Evolutionary conservation across 768 basidiomycete species (phyloP).

Genomic region (Aureoboletus auriporus): DNA sequence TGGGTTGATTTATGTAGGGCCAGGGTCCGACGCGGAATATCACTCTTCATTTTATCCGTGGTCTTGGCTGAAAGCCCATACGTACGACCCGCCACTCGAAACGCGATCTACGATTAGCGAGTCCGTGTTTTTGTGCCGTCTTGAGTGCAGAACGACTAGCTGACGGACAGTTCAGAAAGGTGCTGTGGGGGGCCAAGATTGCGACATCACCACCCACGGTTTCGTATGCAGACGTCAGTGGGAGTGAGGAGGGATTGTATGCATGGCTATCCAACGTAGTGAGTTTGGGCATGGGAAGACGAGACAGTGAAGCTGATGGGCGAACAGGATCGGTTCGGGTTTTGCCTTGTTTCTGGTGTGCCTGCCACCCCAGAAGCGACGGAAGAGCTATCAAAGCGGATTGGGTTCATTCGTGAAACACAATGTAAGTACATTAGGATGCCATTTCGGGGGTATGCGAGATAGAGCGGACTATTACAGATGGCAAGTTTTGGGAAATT

Average conservation of each 20-base stretch:
- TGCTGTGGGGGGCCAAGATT: conserved; percentile 81
- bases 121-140: conserved; percentile 34
- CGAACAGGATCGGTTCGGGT: conserved; percentile 78
- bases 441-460: not conserved
- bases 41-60: conserved; percentile 88
- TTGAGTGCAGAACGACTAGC: not conserved
- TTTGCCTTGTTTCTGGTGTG: conserved; percentile 81
- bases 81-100: conserved; percentile 69
- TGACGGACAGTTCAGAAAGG: conserved; percentile 40
- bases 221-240: conserved; percentile 66
- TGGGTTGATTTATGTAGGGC: conserved; percentile 16
- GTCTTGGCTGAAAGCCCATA: conserved; percentile 73
- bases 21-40: conserved; percentile 32
- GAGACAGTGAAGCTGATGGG: not conserved
- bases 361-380: conserved; percentile 82
- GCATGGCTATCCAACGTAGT: conserved; percentile 83
- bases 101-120: conserved; percentile 27
- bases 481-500: conserved; percentile 97
- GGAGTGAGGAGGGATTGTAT: conserved; percentile 61
- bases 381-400: conserved; percentile 67
- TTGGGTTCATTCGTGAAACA: conserved; percentile 88
- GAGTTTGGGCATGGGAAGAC: conserved; percentile 24
- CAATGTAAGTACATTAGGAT: conserved; percentile 40
- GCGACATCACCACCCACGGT: conserved; percentile 70
- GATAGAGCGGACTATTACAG: conserved; percentile 46